Percentiles rank a stretch among this genome's conserved stretches.
These are phyloP conservation scores for Xerocomellus chrysenteron DNA, from an alignment of 768 basidiomycete species.

Conservation along the genomic window DNA sequence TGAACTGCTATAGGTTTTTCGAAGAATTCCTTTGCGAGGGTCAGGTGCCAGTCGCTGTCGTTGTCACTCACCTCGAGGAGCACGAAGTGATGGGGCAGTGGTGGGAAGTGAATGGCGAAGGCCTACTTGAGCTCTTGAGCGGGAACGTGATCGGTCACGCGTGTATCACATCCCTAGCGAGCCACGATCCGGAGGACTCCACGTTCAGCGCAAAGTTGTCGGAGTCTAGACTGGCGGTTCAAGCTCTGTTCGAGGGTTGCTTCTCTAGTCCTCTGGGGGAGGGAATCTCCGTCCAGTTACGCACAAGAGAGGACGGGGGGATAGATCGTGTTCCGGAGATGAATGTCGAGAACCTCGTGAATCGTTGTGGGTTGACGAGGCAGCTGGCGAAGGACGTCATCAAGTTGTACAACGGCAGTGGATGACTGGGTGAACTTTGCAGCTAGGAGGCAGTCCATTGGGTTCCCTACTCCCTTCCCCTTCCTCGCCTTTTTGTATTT, in stretches of 20 bases:
- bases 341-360: background rate
- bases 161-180: constrained; percentile 16
- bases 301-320: no score
- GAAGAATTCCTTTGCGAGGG: constrained; percentile 32
- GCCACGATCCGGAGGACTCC: background rate
- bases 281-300: background rate
- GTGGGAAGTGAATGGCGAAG: constrained; percentile 17
- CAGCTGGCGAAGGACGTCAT: background rate
- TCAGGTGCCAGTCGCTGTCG: constrained; percentile 33
- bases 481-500: no score
- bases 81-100: constrained; percentile 16
- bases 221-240: constrained; percentile 1
- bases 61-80: constrained; percentile 35
- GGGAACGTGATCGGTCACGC: constrained; percentile 14
- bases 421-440: no score
- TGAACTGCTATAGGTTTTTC: constrained; percentile 31
- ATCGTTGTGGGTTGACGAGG: background rate
- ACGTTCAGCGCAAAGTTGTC: background rate
- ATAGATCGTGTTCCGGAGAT: background rate
- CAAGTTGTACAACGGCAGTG: background rate
- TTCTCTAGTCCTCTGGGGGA: background rate
- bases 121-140: background rate
- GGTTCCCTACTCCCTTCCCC: no score
- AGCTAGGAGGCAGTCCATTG: no score
- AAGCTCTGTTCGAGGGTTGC: constrained; percentile 1